Base-by-base conservation (phyloP, 108 stramenopile species). In the Bacterosira constricta region DNA sequence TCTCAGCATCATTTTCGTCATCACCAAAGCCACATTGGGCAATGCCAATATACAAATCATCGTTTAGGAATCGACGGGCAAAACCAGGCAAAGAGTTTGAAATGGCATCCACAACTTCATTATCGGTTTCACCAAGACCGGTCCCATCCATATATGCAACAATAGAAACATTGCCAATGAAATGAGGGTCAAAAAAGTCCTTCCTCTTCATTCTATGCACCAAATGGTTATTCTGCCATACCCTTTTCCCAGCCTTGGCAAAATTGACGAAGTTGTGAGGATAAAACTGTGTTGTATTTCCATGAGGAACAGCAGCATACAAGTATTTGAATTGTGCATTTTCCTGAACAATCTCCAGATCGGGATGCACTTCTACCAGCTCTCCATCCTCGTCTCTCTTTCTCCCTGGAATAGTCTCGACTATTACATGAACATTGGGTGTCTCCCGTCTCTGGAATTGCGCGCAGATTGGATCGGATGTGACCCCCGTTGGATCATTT, bases 281-380 rank as follows among this genome's bases (percentile, higher is more conserved):
- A 36, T 39, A 70, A 36, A 79, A 79, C 60, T 72, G 55, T 31
- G 39, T 42, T 7, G 45, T 51, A 51, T 69, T 70, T 0, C 79
- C 79, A 41, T 69, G 41, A 8, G 79, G 79, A 58, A 80, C 79
- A 15, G 44, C 30, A 10, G 79, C 46, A 64, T 80, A 80, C 32
- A 80, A 80, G 36, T 80, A 67, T 32, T 80, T 80, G 51, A 80
- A 80, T 44, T 57, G 69, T 41, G 79, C 66, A 50, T 75, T 75
- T 29, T 80, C 74, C 21, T 39, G 45, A 2, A 80, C 42, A 18
- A 74, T 23, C 17, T 63, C 54, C 2, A 25, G 60, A 66, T 74
- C 79, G 32, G 71, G 66, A 37, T 39, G 63, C 1, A 59, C 55
- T 38, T 50, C 55, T 2, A 78, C 63, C 0, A 70, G 13, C n/a